Evolutionary conservation across 2,329 filamentous ascomycete species (phyloP).

Genomic region (Aspergillus transmontanensis): DNA sequence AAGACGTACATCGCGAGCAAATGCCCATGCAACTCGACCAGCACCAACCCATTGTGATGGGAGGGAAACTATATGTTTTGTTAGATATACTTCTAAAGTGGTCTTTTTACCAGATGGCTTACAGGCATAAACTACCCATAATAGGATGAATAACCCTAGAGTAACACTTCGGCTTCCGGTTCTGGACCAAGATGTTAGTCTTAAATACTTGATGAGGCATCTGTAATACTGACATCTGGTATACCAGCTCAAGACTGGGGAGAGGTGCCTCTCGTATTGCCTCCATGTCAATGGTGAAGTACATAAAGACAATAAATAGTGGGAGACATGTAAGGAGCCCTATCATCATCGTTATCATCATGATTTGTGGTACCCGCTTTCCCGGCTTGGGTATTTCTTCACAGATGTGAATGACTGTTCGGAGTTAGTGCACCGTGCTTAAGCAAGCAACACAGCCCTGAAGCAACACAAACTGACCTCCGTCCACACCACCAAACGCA

Average conservation of each 20-base stretch:
- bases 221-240: background rate
- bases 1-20: constrained; percentile 13
- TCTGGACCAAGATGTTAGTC: background rate
- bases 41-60: constrained; percentile 19
- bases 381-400: constrained; percentile 18
- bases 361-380: constrained; percentile 6
- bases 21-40: constrained; percentile 19
- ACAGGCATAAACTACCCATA: background rate
- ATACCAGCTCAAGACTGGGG: constrained; percentile 3
- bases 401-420: constrained; percentile 20
- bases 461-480: background rate
- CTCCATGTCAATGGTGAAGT: background rate
- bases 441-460: background rate
- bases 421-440: background rate
- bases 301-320: constrained; percentile 1
- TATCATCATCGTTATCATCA: constrained; percentile 4
- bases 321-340: background rate
- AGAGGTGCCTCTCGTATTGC: background rate
- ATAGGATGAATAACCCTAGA: background rate
- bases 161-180: constrained; percentile 2
- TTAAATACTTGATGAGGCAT: background rate
- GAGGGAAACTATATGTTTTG: background rate
- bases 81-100: background rate
- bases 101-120: background rate
- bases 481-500: constrained; percentile 19